These are phyloP conservation scores for Blastomyces silverae DNA, from an alignment of 2,329 filamentous ascomycete species.

Conservation along the genomic window DNA sequence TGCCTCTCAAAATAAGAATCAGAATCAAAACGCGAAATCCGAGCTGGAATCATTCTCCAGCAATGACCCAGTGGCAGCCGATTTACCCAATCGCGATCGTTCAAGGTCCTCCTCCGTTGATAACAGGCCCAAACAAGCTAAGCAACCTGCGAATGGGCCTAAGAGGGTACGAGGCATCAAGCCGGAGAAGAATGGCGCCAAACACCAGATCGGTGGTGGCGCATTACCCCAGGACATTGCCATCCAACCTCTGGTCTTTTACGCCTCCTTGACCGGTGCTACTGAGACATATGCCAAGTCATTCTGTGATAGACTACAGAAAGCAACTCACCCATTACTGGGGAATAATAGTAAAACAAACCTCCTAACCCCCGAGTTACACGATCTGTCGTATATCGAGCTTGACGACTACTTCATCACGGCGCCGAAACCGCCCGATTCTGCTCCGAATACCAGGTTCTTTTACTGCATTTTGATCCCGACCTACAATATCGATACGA, in stretches of 20 bases:
- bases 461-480: slow-evolving; percentile 83
- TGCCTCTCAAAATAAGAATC: background rate
- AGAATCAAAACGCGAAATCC: background rate
- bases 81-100: background rate
- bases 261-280: slow-evolving; percentile 76
- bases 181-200: slow-evolving; percentile 15
- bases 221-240: background rate
- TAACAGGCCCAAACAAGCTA: background rate
- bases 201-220: background rate
- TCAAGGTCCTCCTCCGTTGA: slow-evolving; percentile 14
- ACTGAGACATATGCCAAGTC: slow-evolving; percentile 67
- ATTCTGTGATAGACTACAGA: slow-evolving; percentile 53
- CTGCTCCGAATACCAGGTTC: slow-evolving; percentile 48
- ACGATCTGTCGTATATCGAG: slow-evolving; percentile 79
- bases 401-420: slow-evolving; percentile 88
- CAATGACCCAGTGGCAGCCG: background rate
- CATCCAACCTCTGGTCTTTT: slow-evolving; percentile 71
- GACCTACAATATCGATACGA: slow-evolving; percentile 91
- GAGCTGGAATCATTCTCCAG: background rate
- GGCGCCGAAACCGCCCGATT: slow-evolving; percentile 56
- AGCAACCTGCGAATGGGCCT: slow-evolving; percentile 12
- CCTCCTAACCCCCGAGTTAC: slow-evolving; percentile 55
- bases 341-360: slow-evolving; percentile 21
- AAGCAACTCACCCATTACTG: slow-evolving; percentile 30
- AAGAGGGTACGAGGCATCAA: slow-evolving; percentile 20